Percentiles rank a stretch among this genome's conserved stretches.
Conservation (phyloP, 768 basidiomycete species). For the Tulasnella sp. region DNA sequence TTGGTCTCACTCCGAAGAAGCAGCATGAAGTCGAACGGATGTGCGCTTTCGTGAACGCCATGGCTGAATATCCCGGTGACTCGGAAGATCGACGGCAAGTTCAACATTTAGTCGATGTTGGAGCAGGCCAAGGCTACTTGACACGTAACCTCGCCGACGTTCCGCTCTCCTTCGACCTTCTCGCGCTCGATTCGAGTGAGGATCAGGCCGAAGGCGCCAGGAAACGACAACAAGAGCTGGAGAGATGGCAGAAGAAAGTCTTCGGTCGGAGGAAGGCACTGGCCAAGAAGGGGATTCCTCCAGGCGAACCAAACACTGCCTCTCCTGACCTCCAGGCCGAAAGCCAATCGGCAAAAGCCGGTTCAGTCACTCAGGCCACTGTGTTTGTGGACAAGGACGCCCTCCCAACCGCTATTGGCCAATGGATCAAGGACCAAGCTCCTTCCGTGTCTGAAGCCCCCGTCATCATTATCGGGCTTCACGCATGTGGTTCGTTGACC, state of each 20-base stretch:
- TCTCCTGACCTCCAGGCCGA: background rate
- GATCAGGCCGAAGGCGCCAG: slow-evolving; percentile 26
- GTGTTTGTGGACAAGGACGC: slow-evolving; percentile 22
- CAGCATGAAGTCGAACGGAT: slow-evolving; percentile 28
- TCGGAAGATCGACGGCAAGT: background rate
- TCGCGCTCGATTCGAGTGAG: slow-evolving; percentile 27
- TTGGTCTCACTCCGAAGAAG: slow-evolving; percentile 27
- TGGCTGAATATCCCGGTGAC: slow-evolving; percentile 13
- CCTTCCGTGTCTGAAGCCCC: background rate
- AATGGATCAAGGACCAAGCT: slow-evolving; percentile 17
- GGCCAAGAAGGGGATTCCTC: background rate
- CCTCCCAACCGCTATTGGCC: slow-evolving; percentile 15
- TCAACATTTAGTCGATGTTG: slow-evolving; percentile 28
- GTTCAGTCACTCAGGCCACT: slow-evolving; percentile 18
- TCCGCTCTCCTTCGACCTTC: slow-evolving; percentile 19
- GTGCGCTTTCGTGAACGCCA: slow-evolving; percentile 4
- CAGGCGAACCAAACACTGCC: background rate
- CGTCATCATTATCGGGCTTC: slow-evolving; percentile 26
- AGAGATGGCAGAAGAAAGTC: slow-evolving; percentile 25
- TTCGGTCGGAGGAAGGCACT: background rate
- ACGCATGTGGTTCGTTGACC: slow-evolving; percentile 30
- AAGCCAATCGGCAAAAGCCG: background rate
- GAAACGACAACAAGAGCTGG: slow-evolving; percentile 16
- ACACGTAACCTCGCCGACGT: slow-evolving; percentile 26
- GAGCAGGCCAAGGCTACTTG: slow-evolving; percentile 30